Evolutionary conservation across 2,329 filamentous ascomycete species (phyloP).

Genomic region (Ceratocystis papillata): DNA sequence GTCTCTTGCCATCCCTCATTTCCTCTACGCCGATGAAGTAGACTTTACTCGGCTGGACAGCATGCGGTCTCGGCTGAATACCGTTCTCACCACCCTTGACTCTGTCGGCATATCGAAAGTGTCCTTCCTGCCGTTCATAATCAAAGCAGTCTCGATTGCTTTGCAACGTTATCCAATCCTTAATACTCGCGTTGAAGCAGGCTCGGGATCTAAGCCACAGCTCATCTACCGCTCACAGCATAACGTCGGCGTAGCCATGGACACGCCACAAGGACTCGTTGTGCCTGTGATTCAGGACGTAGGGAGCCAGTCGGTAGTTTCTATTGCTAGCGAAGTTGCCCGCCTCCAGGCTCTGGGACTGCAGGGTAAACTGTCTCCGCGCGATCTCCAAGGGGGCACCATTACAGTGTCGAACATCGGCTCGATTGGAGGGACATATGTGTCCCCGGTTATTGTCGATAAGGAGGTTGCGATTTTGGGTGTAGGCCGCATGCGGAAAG

Average conservation of each 20-base stretch:
- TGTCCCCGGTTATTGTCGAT: conserved; percentile 82
- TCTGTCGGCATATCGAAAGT: conserved; percentile 51
- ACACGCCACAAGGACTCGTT: conserved; percentile 76
- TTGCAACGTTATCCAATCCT: conserved; percentile 73
- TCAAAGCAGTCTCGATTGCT: conserved; percentile 86
- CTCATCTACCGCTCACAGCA: conserved; percentile 73
- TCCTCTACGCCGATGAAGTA: conserved; percentile 85
- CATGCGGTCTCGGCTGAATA: conserved; percentile 66
- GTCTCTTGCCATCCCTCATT: conserved; percentile 84
- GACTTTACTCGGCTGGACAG: conserved; percentile 65
- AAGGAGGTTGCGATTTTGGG: conserved; percentile 87
- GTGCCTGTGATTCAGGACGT: conserved; percentile 89
- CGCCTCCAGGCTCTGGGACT: conserved; percentile 63
- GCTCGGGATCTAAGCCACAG: conserved; percentile 52
- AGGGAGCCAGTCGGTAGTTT: conserved; percentile 60
- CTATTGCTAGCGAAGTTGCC: conserved; percentile 64
- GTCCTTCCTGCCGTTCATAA: conserved; percentile 85
- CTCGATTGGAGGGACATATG: conserved; percentile 83
- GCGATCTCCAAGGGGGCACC: conserved; percentile 74
- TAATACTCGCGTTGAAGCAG: conserved; percentile 68
- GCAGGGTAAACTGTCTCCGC: conserved; percentile 60
- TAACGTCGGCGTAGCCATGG: conserved; percentile 93
- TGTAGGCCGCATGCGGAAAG: conserved; percentile 65
- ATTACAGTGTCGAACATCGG: conserved; percentile 97
- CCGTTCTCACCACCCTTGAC: conserved; percentile 37